Percentiles rank a stretch among this genome's conserved stretches.
Conservation (phyloP, 805 yeast species). For the Candida boleticola region DNA sequence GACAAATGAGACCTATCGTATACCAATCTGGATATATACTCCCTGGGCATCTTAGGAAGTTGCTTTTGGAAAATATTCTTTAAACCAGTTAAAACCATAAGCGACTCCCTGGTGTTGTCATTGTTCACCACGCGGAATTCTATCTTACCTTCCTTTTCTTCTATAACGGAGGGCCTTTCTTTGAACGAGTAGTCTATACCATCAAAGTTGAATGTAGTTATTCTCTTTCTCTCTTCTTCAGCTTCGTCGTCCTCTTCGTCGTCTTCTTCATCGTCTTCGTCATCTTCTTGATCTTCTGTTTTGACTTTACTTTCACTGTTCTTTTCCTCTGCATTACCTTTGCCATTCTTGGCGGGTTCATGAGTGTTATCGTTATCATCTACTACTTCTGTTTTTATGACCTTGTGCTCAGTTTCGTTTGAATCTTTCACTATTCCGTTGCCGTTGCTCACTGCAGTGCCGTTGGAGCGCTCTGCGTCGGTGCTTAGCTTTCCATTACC, state of each 20-base stretch:
- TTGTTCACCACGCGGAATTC: constrained; percentile 96
- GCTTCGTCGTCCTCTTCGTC: constrained; percentile 46
- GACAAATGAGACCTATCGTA: constrained; percentile 93
- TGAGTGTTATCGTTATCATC: constrained; percentile 11
- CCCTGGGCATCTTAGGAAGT: constrained; percentile 97
- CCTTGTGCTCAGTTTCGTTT: background rate
- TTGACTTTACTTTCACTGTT: constrained; percentile 11
- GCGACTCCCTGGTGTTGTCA: constrained; percentile 80
- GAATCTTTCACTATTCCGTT: no score
- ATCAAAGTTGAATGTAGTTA: constrained; percentile 60
- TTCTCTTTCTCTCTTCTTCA: constrained; percentile 41
- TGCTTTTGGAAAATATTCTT: constrained; percentile 97
- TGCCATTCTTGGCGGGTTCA: constrained; percentile 7
- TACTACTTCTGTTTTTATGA: constrained; percentile 7
- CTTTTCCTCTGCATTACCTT: constrained; percentile 8
- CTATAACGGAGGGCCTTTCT: constrained; percentile 91
- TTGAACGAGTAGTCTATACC: constrained; percentile 80
- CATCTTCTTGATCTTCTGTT: constrained; percentile 20
- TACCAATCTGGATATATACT: constrained; percentile 90
- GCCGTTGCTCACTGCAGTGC: no score
- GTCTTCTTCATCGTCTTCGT: constrained; percentile 37
- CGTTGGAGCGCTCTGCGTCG: no score
- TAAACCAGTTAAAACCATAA: constrained; percentile 91
- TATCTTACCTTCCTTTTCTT: constrained; percentile 88
- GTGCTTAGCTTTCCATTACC: no score